These are phyloP conservation scores for Saccharomycopsis sp. DNA, from an alignment of 805 yeast genomes.

Conservation along the genomic window DNA sequence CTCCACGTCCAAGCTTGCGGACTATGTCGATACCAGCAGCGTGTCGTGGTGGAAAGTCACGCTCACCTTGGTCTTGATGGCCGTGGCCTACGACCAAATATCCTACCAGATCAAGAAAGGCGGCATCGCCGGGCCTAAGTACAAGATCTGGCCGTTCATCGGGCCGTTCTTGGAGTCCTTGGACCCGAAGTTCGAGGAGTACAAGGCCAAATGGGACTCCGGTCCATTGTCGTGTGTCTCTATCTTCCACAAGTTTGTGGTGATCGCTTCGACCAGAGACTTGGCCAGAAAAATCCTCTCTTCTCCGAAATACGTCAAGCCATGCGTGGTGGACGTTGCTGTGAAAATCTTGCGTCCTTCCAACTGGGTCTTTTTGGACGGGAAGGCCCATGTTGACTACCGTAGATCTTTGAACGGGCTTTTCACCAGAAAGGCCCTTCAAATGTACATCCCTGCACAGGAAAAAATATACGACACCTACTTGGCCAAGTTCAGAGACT, in stretches of 20 bases:
- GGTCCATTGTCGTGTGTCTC: constrained; percentile 96
- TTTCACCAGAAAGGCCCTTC: constrained; percentile 78
- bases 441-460: constrained; percentile 75
- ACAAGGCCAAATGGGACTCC: constrained; percentile 86
- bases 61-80: constrained; percentile 39
- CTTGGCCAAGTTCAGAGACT: constrained; percentile 54
- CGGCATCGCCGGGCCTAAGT: constrained; percentile 80
- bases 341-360: constrained; percentile 87
- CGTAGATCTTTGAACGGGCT: constrained; percentile 85
- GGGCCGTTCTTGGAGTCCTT: constrained; percentile 94
- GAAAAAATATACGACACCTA: constrained; percentile 82
- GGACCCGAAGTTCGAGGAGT: constrained; percentile 94
- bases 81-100: constrained; percentile 66
- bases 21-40: not conserved
- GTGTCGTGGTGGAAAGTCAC: constrained; percentile 50
- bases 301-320: constrained; percentile 84
- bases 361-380: constrained; percentile 97
- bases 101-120: constrained; percentile 78
- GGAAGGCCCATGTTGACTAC: constrained; percentile 91
- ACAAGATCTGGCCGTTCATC: constrained; percentile 88
- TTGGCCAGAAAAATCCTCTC: constrained; percentile 80
- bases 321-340: constrained; percentile 98
- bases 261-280: constrained; percentile 84
- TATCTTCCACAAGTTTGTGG: constrained; percentile 95
- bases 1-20: not conserved